Evolutionary conservation across 2,329 filamentous ascomycete genomes (phyloP).

Genomic region (Pseudocercospora musae): DNA sequence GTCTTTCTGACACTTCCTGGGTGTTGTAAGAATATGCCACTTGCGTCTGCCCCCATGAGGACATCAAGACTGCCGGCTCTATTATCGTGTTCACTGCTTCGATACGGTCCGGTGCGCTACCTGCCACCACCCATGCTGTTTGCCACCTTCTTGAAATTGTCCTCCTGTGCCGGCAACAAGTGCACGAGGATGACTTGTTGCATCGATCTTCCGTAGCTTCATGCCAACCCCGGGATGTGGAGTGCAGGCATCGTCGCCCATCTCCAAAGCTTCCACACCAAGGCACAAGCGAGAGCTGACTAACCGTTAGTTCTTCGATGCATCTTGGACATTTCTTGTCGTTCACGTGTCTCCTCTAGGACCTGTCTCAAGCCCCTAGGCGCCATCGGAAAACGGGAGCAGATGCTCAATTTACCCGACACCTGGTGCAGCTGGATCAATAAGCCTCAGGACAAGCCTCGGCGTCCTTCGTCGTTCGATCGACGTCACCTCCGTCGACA

Average conservation of each 20-base stretch:
- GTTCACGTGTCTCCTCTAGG: background rate
- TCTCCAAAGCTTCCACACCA: too few species aligned
- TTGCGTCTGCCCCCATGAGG: background rate
- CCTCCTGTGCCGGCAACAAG: background rate
- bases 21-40: background rate
- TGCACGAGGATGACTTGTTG: background rate
- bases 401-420: too few species aligned
- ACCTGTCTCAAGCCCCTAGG: too few species aligned
- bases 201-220: background rate
- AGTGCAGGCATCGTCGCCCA: background rate
- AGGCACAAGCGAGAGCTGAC: background rate
- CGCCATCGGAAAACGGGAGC: too few species aligned
- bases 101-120: background rate
- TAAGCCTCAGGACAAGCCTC: background rate
- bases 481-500: background rate
- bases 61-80: background rate
- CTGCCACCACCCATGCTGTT: background rate
- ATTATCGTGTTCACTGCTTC: background rate
- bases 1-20: background rate
- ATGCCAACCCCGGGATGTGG: background rate
- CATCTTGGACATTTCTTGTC: too few species aligned
- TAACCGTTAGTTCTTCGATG: too few species aligned
- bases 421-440: too few species aligned
- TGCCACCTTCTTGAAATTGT: background rate
- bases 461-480: background rate